phyloP scores from a whole-genome alignment of 805 yeast species.

The Ogataea wickerhamii region DNA sequence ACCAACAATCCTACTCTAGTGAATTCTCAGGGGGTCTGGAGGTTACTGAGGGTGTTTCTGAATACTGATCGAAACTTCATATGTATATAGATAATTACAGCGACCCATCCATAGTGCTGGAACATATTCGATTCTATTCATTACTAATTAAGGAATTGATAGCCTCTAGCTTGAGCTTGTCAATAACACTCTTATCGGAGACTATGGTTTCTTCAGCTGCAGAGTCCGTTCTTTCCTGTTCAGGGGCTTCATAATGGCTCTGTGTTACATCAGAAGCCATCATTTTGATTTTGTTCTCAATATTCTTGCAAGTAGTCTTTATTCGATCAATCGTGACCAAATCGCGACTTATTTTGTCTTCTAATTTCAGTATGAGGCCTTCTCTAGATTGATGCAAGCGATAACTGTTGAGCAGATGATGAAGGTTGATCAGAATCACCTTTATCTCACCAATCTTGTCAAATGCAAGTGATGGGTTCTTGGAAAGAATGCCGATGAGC shows the following conservation, averaged over 20 bases:
- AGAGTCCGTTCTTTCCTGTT: background rate
- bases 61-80: too few species aligned
- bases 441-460: slow-evolving; percentile 75
- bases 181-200: slow-evolving; percentile 12
- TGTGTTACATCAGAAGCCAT: slow-evolving; percentile 21
- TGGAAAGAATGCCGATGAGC: slow-evolving; percentile 70
- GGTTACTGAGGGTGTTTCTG: too few species aligned
- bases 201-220: slow-evolving; percentile 12
- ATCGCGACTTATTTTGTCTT: slow-evolving; percentile 49
- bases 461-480: slow-evolving; percentile 60
- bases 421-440: slow-evolving; percentile 79
- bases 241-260: background rate
- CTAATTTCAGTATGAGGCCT: slow-evolving; percentile 72
- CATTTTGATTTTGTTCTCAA: slow-evolving; percentile 36
- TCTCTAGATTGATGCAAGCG: slow-evolving; percentile 95
- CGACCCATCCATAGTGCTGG: too few species aligned
- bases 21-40: slow-evolving; percentile 10
- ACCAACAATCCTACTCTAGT: slow-evolving; percentile 8
- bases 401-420: slow-evolving; percentile 86
- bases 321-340: slow-evolving; percentile 38
- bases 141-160: slow-evolving; percentile 12
- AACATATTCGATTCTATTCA: too few species aligned
- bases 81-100: too few species aligned
- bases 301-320: slow-evolving; percentile 37
- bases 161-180: slow-evolving; percentile 15